phyloP scores from a whole-genome alignment of 2,329 filamentous ascomycete genomes.

The Phoma sp. region DNA sequence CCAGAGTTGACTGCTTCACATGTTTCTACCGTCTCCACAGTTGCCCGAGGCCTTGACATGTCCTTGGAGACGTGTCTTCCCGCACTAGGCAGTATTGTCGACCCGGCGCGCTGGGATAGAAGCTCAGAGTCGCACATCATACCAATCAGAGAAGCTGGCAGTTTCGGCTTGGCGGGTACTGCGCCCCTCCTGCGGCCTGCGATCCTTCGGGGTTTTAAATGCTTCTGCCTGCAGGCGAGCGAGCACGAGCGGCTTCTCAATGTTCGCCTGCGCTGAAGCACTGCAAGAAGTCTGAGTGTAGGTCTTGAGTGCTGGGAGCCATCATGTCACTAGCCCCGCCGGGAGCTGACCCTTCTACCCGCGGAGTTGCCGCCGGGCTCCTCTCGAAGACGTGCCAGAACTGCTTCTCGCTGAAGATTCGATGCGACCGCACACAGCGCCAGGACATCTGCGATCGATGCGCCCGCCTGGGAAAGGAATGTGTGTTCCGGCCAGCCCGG shows the following conservation, averaged over 20 bases:
- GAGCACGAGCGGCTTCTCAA: constrained; percentile 10
- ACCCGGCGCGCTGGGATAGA: constrained; percentile 6
- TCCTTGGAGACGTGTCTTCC: constrained; percentile 1
- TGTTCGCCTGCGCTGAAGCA: background rate
- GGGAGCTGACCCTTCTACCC: constrained; percentile 14
- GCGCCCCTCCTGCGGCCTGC: constrained; percentile 7
- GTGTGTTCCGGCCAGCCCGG: constrained; percentile 44
- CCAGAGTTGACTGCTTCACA: background rate
- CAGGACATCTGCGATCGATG: constrained; percentile 44
- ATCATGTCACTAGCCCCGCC: constrained; percentile 23
- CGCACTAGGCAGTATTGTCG: background rate
- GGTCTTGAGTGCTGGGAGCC: constrained; percentile 3
- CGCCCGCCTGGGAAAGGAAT: constrained; percentile 45
- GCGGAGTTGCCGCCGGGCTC: constrained; percentile 19
- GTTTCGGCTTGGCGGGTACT: constrained; percentile 10
- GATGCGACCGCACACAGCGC: constrained; percentile 37
- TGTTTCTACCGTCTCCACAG: background rate
- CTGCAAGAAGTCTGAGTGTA: constrained; percentile 1
- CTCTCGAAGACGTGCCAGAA: constrained; percentile 44
- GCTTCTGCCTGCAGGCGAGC: constrained; percentile 3
- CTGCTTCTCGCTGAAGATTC: constrained; percentile 40
- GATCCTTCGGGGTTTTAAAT: constrained; percentile 3
- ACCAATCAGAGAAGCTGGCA: constrained; percentile 12
- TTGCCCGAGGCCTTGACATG: background rate
- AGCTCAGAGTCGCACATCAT: constrained; percentile 5